Conservation (phyloP, 2,329 filamentous ascomycete genomes). For the Penicillium italicum region DNA sequence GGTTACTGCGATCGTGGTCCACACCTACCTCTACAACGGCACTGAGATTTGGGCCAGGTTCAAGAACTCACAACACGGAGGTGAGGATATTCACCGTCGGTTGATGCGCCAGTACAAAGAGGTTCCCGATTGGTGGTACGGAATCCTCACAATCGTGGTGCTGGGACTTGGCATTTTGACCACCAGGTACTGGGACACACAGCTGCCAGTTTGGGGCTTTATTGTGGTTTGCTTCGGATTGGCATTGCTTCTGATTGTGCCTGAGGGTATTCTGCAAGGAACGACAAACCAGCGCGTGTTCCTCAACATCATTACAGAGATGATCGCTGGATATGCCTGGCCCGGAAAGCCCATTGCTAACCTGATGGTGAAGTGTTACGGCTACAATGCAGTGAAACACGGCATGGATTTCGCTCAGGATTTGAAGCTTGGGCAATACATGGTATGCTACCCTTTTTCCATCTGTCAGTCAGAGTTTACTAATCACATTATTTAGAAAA, state of each 20-base stretch:
- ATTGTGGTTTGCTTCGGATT: conserved; percentile 39
- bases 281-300: conserved; percentile 31
- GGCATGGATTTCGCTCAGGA: conserved; percentile 35
- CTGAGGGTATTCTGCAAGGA: conserved; percentile 38
- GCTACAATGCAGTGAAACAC: conserved; percentile 35
- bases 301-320: conserved; percentile 34
- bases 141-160: conserved; percentile 29
- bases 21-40: conserved; percentile 36
- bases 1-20: conserved; percentile 33
- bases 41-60: conserved; percentile 34
- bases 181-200: conserved; percentile 33
- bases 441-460: conserved; percentile 13
- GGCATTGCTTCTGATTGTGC: conserved; percentile 39
- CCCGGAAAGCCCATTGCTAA: conserved; percentile 36
- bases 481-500: conserved; percentile 21
- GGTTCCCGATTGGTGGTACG: conserved; percentile 62
- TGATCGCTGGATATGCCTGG: conserved; percentile 35
- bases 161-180: conserved; percentile 35
- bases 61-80: conserved; percentile 29
- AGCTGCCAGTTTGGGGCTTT: conserved; percentile 41
- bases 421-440: conserved; percentile 34
- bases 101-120: conserved; percentile 62
- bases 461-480: background rate
- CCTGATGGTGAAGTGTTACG: conserved; percentile 36
- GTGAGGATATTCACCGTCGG: conserved; percentile 62